Evolutionary conservation across 2,329 filamentous ascomycete species (phyloP), one percentile per base, ranked within the genome.

Genomic region (Arthrobotrys megalospora): DNA sequence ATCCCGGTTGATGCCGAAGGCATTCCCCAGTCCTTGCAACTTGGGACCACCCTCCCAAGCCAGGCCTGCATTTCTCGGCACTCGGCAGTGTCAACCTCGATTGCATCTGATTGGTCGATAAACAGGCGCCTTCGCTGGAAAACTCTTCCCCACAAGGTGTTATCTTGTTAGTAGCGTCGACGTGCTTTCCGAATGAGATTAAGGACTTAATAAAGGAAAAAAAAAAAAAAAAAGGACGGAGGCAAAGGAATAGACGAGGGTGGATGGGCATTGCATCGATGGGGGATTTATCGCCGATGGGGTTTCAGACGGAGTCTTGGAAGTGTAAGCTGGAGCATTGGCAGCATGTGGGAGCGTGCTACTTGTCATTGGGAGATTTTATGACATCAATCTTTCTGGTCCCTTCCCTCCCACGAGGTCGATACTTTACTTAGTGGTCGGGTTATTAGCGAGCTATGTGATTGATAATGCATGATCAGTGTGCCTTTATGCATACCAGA

Each of bases 321-420:
- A 45, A 41, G 34, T 36, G 12, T n/a, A 28, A 38, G 41, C 34
- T 72, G 41, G 60, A 68, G 36, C 32, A 75, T 67, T 75, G 62
- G 70, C 62, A 28, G 14, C 52, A 47, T 76, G 52, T 52, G 53
- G 7, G 38, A 65, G 45, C n/a, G 24, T 36, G 14, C n/a, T 52
- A 52, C 36, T 41, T 21, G 45, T 48, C 16, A 36, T 63, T 48
- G 52, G 48, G 34, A 14, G 48, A 48, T 24, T 19, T 34, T 16
- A 70, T 77, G 72, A 77, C 72, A 77, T 77, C 72, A 77, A 65
- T 77, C 43, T 43, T 52, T 64, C 53, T 62, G 11, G 41, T 52
- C n/a, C 19, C 11, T 38, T 38, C 19, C 11, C 36, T 60, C 55
- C 55, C 55, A 60, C 34, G 55, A 60, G 55, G 21, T 12, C 1